These are phyloP conservation scores for Cutaneotrichosporon sp. DNA, from an alignment of 1,284 basidiomycete species.

Conservation along the genomic window DNA sequence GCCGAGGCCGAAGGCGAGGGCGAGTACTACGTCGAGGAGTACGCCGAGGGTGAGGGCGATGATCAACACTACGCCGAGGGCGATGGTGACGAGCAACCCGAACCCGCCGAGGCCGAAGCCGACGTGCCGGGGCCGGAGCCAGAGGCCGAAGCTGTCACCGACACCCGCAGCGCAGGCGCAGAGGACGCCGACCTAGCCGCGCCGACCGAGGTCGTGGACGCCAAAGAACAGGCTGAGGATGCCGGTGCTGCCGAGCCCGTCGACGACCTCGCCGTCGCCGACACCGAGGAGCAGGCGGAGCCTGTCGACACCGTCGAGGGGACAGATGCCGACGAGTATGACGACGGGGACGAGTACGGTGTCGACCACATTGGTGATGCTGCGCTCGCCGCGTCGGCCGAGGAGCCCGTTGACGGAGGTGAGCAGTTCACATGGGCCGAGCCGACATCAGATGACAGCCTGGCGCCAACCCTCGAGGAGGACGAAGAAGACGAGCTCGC, in stretches of 20 bases:
- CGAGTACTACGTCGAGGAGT: background rate
- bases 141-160: too few species aligned
- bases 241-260: background rate
- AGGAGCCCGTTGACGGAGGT: slow-evolving; percentile 7
- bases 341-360: slow-evolving; percentile 19
- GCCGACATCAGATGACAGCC: slow-evolving; percentile 6
- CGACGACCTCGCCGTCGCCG: background rate
- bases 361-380: slow-evolving; percentile 19
- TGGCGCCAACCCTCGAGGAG: background rate
- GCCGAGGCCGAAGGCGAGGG: background rate
- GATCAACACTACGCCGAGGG: background rate
- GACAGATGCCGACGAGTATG: slow-evolving; percentile 4
- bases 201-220: background rate
- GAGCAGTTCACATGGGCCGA: background rate
- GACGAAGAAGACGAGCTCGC: background rate
- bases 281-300: slow-evolving; percentile 4
- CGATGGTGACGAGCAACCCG: background rate
- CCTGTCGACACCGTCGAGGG: background rate
- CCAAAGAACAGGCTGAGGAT: background rate
- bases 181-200: slow-evolving; percentile 1
- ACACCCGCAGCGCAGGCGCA: background rate
- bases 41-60: background rate
- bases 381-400: slow-evolving; percentile 16
- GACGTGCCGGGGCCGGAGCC: too few species aligned
- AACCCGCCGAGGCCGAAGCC: too few species aligned